Evolutionary conservation across 371 early-diverging fungal species (phyloP), one percentile per base, ranked within the genome.

Genomic region (Homolaphlyctis polyrhiza): DNA sequence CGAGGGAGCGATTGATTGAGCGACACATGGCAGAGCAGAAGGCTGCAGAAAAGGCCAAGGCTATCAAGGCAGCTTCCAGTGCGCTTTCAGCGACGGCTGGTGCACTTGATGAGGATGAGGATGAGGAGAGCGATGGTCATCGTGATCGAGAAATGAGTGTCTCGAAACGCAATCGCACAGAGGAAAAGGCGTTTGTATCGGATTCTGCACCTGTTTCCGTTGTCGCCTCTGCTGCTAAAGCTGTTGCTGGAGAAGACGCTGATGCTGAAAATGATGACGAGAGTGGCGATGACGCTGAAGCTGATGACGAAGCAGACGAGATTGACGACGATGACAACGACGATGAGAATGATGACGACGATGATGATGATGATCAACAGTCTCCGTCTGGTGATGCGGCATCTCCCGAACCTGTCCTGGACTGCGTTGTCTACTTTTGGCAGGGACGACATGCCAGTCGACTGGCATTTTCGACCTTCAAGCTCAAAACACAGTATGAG

Each of bases 401-500:
- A 11, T 8, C 39, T 11, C 47, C 47, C 47, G 47, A 27, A 13
- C 13, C 55, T 25, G 55, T 55, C 8, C 35, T 77, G 18, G 75
- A 71, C 35, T 78, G 79, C 50, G 72, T 79, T 16, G 77, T 78
- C 27, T 81, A 81, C 69, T 79, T 77, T 66, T 77, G 77, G 79
- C 72, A 74, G 39, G 79, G 82, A 11, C 48, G 62, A 13, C 35
- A 55, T 0, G 63, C 74, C 2, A 61, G 63, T 23, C 25, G 63
- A 16, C 64, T 81, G 8, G 75, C 78, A 16, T 66, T 63, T 49
- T 74, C 76, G 25, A 71, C 78, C 3, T 81, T 81, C 63, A 66
- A 69, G 30, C 73, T 79, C 65, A 71, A 72, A 34, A 76, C 78
- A 13, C 70, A 69, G 59, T 2, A 29, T 16, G 82, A 79, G 61